Evolutionary conservation across 2,329 filamentous ascomycete species (phyloP), one percentile per base, ranked within the genome.

Genomic region (Neonectria punicea): DNA sequence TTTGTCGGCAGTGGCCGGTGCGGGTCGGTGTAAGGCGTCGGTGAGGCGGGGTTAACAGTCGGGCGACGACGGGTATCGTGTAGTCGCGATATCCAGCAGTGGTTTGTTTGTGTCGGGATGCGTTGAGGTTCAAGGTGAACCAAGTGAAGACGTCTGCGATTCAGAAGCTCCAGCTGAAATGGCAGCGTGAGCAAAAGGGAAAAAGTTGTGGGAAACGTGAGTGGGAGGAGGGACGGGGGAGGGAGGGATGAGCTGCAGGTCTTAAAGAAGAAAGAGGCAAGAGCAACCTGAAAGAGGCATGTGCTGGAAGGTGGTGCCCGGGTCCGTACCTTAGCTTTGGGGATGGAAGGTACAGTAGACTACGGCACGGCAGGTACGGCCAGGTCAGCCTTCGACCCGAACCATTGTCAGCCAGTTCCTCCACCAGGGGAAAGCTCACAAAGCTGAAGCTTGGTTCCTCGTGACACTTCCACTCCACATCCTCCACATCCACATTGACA

Each of bases 171-270:
- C 30, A 20, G 18, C 28, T 47, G 30, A 28, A 32, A 39, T n/a
- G 30, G 28, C 39, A 47, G 43, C 16, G 28, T 5, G 30, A 20
- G 8, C 11, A 30, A 36, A n/a, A 18, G 25, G 44, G 53, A 28
- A 18, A 60, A 55, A 49, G 58, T 55, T 56, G 58, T 28, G 36
- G 55, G 47, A 28, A 56, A 53, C 50, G n/a, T 30, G 43, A 36
- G 36, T 46, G 18, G n/a, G 49, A 22, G 61, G 39, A 41, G 39
- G 43, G 41, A 47, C 55, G 43, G 43, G 46, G 59, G 43, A 43
- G 59, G 53, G 61, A 50, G 64, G 68, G 61, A 54, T 39, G 65
- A 65, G 64, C 54, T 67, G 51, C 64, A 67, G 64, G 64, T 67
- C 67, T 59, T 67, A 57, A 67, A 46, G 43, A 53, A 55, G 55